Evolutionary conservation across 164 flowering plant genomes (phyloP).

Genomic region (Annona cherimola): DNA sequence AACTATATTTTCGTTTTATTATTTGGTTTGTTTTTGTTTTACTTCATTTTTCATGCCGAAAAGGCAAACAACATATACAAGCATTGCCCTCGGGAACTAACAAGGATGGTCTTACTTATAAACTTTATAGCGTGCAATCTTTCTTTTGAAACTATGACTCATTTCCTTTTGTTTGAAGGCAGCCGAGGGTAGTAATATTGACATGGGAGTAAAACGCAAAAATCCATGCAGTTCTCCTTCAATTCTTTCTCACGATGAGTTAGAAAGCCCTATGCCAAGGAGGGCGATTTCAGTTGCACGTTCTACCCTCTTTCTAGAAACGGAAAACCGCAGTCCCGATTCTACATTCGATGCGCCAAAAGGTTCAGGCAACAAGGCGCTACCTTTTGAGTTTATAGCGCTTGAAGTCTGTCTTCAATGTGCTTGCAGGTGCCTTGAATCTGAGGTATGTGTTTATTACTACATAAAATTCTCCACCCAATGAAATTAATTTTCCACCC

Average conservation of each 20-base stretch:
- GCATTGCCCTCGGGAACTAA: no score
- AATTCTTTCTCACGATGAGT: neutral
- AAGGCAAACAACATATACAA: no score
- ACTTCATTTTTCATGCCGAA: no score
- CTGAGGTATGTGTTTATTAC: slow-evolving; percentile 25
- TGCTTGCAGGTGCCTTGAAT: slow-evolving; percentile 40
- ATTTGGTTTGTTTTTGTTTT: no score
- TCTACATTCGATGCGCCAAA: slow-evolving; percentile 11
- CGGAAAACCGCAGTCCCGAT: slow-evolving; percentile 2
- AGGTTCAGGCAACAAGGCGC: slow-evolving; percentile 17
- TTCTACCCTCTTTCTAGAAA: neutral
- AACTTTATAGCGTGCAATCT: no score
- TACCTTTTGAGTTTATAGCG: slow-evolving; percentile 42
- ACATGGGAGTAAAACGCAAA: slow-evolving; percentile 9
- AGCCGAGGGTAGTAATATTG: slow-evolving; percentile 13
- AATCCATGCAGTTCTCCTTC: neutral
- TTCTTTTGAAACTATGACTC: no score
- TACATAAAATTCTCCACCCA: neutral
- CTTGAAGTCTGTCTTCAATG: slow-evolving; percentile 46
- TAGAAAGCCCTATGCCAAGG: neutral
- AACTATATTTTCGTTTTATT: no score
- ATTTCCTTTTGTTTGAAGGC: slow-evolving; percentile 5
- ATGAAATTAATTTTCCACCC: neutral
- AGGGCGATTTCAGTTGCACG: no score
- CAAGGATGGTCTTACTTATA: no score